A percentile compares a stretch with the other conserved stretches of the same genome.
phyloP scores from a whole-genome alignment of 345 rosid genomes.

The Euphorbia pulcherrima region DNA sequence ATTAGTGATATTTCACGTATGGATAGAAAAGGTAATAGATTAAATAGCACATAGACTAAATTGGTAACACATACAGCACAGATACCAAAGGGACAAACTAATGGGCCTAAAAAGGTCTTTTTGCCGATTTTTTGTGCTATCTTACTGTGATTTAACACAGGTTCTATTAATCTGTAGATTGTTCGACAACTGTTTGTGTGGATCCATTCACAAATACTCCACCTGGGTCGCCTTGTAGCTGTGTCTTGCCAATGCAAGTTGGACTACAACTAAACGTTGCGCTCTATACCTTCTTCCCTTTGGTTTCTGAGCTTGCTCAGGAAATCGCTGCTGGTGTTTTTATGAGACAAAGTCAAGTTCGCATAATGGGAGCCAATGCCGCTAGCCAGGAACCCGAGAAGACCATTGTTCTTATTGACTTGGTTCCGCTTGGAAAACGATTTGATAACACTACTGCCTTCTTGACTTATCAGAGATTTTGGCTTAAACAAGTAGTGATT shows the following conservation, averaged over 20 bases:
- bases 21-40: too few relatives aligned
- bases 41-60: too few relatives aligned
- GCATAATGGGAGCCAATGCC: slow-evolving; percentile 88
- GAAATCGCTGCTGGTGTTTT: slow-evolving; percentile 82
- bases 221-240: slow-evolving; percentile 91
- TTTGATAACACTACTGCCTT: slow-evolving; percentile 76
- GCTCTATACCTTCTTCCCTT: slow-evolving; percentile 87
- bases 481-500: slow-evolving; percentile 68
- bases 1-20: too few relatives aligned
- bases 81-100: too few relatives aligned
- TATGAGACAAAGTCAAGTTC: slow-evolving; percentile 95
- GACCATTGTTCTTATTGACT: slow-evolving; percentile 72
- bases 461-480: slow-evolving; percentile 78
- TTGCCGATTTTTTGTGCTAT: slow-evolving; percentile 13
- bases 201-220: slow-evolving; percentile 88
- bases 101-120: too few relatives aligned
- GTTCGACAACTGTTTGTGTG: slow-evolving; percentile 59
- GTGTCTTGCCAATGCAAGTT: slow-evolving; percentile 93
- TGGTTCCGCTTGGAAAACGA: slow-evolving; percentile 76
- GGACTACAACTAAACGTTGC: slow-evolving; percentile 73
- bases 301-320: slow-evolving; percentile 78
- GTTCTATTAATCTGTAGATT: slow-evolving; percentile 54
- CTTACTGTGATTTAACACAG: slow-evolving; percentile 12
- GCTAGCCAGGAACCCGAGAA: slow-evolving; percentile 81
- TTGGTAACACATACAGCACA: too few relatives aligned